phyloP scores from a whole-genome alignment of 352 stramenopile genomes.

The Phytophthora ohioensis region DNA sequence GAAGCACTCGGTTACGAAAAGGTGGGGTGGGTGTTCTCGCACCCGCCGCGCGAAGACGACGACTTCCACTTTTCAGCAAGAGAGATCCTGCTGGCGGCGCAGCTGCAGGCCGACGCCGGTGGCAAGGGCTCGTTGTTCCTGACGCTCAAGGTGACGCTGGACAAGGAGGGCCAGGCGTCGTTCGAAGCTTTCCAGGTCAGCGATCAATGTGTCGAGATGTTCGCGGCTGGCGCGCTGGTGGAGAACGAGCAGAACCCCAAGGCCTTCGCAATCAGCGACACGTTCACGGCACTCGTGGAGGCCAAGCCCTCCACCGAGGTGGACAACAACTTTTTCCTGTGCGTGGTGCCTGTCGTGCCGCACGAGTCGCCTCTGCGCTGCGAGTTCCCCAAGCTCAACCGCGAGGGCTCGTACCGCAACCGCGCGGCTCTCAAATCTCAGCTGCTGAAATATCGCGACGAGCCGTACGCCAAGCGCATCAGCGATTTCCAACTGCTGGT shows the following conservation, averaged over 20 bases:
- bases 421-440: conserved; percentile 94
- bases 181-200: conserved; percentile 98
- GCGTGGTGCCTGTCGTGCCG: conserved; percentile 95
- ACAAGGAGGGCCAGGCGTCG: conserved; percentile 93
- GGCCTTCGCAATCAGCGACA: conserved; percentile 91
- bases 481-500: conserved; percentile 97
- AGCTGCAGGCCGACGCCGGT: conserved; percentile 95
- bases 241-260: conserved; percentile 92
- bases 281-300: too few species aligned
- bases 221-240: conserved; percentile 93
- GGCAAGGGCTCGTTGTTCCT: conserved; percentile 96
- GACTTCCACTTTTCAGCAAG: conserved; percentile 94
- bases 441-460: conserved; percentile 73
- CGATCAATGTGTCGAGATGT: conserved; percentile 98
- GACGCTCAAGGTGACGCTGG: conserved; percentile 95
- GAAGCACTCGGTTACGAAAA: conserved; percentile 90
- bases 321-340: conserved; percentile 94
- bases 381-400: conserved; percentile 95
- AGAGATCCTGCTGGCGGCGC: conserved; percentile 94
- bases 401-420: conserved; percentile 83
- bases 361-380: conserved; percentile 93
- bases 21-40: conserved; percentile 98
- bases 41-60: conserved; percentile 95
- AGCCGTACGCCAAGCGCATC: conserved; percentile 91
- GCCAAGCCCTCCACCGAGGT: conserved; percentile 41